Base-by-base conservation (phyloP, 495 filamentous ascomycete genomes). In the Coniosporium apollinis region DNA sequence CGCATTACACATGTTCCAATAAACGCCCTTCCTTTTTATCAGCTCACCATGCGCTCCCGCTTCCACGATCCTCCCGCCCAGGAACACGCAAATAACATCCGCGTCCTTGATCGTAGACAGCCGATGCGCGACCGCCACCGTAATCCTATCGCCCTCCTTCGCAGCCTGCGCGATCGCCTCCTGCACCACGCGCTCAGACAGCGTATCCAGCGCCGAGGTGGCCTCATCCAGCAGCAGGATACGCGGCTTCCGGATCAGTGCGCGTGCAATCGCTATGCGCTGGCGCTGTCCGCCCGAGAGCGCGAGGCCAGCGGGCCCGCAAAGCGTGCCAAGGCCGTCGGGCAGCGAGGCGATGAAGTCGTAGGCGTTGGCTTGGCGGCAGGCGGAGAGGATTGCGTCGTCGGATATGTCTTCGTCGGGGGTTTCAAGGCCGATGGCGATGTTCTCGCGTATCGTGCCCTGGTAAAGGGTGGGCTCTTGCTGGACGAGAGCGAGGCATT, bases 271-370 rank as follows among this genome's bases (percentile, higher is more conserved):
- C 5, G 79, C 79, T 3, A 91, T 68, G 30, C 82, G 74, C 50
- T 91, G 82, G 45, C 83, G 84, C 52, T 91, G 82, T 4, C 82
- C 82, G 24, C 84, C 80, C 5, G 77, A 82, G 15, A 91, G 62
- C 57, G 82, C 73, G 35, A 72, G 65, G 34, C 82, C 82, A 50
- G 83, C 84, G 29, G 64, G 76, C 18, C 82, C 82, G 20, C 84
- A 76, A 10, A 76, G 45, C 8, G 82, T 91, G 44, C 67, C 62
- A 55, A 86, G 79, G 22, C 79, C 80, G 5, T 87, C 77, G 45
- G 74, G 72, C 10, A 55, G 38, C 8, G 41, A 45, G 6, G 34
- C 22, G 37, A 55, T 46, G 38, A 52, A 55, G 4, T 49, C 46
- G 35, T 50, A 44, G 35, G 52, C 52, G 25, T 55, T 47, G 5